phyloP scores from a whole-genome alignment of 768 basidiomycete species.

The Boletus sp. region DNA sequence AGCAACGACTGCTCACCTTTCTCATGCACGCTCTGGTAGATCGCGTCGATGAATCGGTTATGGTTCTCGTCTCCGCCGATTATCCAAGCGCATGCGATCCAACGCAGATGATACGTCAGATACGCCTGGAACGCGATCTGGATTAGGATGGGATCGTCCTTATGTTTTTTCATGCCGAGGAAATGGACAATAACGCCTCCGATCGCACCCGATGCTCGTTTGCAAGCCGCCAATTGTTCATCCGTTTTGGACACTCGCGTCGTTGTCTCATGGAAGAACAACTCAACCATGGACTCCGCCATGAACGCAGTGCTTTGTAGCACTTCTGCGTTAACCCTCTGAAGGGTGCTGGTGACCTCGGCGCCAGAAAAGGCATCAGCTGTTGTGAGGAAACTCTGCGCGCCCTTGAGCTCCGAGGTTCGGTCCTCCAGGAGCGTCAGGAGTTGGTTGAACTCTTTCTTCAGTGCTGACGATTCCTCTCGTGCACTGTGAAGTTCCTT shows the following conservation, averaged over 20 bases:
- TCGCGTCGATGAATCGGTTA: slow-evolving; percentile 21
- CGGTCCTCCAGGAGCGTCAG: slow-evolving; percentile 36
- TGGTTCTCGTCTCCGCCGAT: slow-evolving; percentile 26
- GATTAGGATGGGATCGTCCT: slow-evolving; percentile 34
- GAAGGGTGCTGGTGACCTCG: slow-evolving; percentile 44
- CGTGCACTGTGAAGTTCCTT: slow-evolving; percentile 21
- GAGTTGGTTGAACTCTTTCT: slow-evolving; percentile 28
- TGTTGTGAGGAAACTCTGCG: slow-evolving; percentile 44
- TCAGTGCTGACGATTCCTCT: slow-evolving; percentile 28
- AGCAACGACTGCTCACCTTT: slow-evolving; percentile 28
- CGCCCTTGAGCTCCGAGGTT: slow-evolving; percentile 42
- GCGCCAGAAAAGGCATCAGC: slow-evolving; percentile 42
- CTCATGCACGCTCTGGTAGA: slow-evolving; percentile 36
- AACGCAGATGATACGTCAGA: slow-evolving; percentile 25
- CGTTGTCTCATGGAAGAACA: slow-evolving; percentile 29
- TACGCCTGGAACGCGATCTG: slow-evolving; percentile 37
- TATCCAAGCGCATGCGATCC: slow-evolving; percentile 29
- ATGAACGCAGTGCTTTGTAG: slow-evolving; percentile 47
- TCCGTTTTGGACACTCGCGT: slow-evolving; percentile 10
- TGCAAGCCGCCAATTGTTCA: slow-evolving; percentile 25
- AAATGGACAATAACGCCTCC: slow-evolving; percentile 26
- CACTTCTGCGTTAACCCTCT: slow-evolving; percentile 46
- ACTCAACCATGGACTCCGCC: slow-evolving; percentile 46
- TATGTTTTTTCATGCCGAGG: slow-evolving; percentile 27
- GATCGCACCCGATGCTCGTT: slow-evolving; percentile 17